Evolutionary conservation across 2,329 filamentous ascomycete species (phyloP), one percentile per base, ranked within the genome.

Genomic region (Botrytis hyacinthi): DNA sequence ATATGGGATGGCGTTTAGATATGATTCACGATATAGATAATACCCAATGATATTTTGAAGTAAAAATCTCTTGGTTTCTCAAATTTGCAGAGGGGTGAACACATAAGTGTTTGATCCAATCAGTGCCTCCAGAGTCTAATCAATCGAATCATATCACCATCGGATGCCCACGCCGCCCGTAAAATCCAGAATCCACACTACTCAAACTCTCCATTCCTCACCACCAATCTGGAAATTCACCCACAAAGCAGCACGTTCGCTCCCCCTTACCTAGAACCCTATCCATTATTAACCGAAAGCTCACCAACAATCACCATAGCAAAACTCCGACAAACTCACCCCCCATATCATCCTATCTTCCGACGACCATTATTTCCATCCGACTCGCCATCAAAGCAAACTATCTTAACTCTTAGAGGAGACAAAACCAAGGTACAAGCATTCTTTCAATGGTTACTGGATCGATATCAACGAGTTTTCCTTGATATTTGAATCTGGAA

Each of bases 381-480:
- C 14, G 1, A 14, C 12, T n/a, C 48, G 12, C 4, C 4, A 8
- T 29, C 26, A n/a, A 29, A 29, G 51, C 12, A 16, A 29, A 7
- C 48, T 7, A 8, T 54, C 12, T 29, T 26, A 29, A 12, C n/a
- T 54, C 14, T 26, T 16, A 16, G n/a, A 2, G 7, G n/a, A 29
- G 26, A 14, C 1, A 5, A n/a, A 5, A 14, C 12, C 0, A 54
- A 14, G 1, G 12, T 16, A n/a, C 1, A 54, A 3, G 2, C 1
- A 2, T 12, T 16, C 26, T 16, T n/a, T 16, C 22, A 26, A 26
- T 48, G 46, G 14, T 2, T 26, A 54, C n/a, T 29, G n/a, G 6
- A 3, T 29, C 26, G 26, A 29, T 5, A 8, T 7, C 6, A 16
- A 29, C n/a, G 2, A 18, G 51, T n/a, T 29, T 54, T 29, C 5